Evolutionary conservation across 2,329 filamentous ascomycete species (phyloP).

Genomic region (Claviceps arundinis): DNA sequence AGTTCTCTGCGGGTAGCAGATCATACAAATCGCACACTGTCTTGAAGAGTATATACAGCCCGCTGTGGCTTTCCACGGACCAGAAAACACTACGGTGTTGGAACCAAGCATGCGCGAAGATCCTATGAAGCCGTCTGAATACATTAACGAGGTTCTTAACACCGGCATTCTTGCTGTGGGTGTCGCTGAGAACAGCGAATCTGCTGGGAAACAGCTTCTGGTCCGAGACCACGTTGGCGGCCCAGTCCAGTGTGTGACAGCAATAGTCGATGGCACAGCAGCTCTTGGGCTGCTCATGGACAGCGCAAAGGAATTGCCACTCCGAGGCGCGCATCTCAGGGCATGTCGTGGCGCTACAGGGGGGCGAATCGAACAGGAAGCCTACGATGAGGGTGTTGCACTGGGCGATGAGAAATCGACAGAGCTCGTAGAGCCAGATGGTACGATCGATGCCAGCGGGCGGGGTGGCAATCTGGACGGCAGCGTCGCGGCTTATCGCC

Average conservation of each 20-base stretch:
- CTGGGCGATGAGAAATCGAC: conserved; percentile 87
- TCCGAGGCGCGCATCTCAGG: conserved; percentile 97
- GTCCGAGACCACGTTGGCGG: conserved; percentile 84
- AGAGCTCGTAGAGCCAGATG: conserved; percentile 96
- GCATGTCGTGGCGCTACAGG: conserved; percentile 80
- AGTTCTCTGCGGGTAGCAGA: conserved; percentile 83
- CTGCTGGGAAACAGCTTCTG: conserved; percentile 91
- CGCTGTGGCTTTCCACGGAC: conserved; percentile 81
- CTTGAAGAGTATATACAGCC: conserved; percentile 93
- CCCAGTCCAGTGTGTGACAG: conserved; percentile 97
- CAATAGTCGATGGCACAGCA: conserved; percentile 99
- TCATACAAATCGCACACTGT: conserved; percentile 88
- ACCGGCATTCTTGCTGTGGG: conserved; percentile 48
- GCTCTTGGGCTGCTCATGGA: conserved; percentile 90
- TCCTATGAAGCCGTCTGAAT: conserved; percentile 84
- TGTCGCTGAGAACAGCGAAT: conserved; percentile 44
- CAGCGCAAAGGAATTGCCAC: conserved; percentile 98
- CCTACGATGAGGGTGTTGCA: conserved; percentile 86
- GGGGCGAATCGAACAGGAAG: conserved; percentile 80
- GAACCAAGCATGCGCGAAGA: conserved; percentile 98
- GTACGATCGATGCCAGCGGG: conserved; percentile 73
- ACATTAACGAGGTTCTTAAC: conserved; percentile 86
- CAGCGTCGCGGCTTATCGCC: conserved; percentile 64
- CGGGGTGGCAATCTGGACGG: conserved; percentile 62
- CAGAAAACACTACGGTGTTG: conserved; percentile 93